These are phyloP conservation scores for Amanita rimosa DNA, from an alignment of 768 basidiomycete genomes.

Conservation along the genomic window DNA sequence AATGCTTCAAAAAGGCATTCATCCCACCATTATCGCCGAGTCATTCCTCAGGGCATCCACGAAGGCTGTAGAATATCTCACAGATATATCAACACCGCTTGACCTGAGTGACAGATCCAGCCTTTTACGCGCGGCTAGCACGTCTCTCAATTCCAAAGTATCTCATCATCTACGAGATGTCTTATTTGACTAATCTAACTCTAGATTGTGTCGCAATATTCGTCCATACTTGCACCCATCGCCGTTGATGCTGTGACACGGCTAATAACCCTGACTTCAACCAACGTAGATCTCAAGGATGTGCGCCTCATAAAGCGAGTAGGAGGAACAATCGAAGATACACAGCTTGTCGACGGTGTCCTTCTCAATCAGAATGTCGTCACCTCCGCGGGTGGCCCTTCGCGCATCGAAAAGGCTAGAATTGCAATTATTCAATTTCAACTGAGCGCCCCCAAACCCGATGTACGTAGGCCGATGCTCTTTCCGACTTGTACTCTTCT, in stretches of 20 bases:
- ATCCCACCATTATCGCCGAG: constrained; percentile 95
- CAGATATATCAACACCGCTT: constrained; percentile 86
- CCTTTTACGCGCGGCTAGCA: constrained; percentile 87
- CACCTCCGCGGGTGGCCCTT: constrained; percentile 82
- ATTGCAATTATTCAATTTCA: constrained; percentile 99
- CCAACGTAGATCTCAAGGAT: constrained; percentile 94
- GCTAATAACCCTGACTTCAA: constrained; percentile 77
- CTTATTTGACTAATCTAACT: constrained; percentile 2
- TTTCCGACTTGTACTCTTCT: not conserved
- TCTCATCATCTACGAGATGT: constrained; percentile 7
- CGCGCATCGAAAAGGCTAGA: constrained; percentile 95
- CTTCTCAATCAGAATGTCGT: constrained; percentile 97
- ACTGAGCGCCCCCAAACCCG: constrained; percentile 93
- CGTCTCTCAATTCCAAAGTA: constrained; percentile 94
- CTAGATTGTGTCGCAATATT: constrained; percentile 98
- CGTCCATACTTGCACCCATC: constrained; percentile 94
- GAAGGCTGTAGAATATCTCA: constrained; percentile 90
- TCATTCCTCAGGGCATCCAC: constrained; percentile 86
- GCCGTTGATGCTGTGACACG: constrained; percentile 95
- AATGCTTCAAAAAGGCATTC: constrained; percentile 93
- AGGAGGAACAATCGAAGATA: constrained; percentile 98
- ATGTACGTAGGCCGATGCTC: constrained; percentile 35
- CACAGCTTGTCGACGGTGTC: constrained; percentile 91
- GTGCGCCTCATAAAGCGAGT: constrained; percentile 97
- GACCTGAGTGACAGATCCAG: constrained; percentile 81